Percentiles rank a stretch among this genome's conserved stretches.
Evolutionary conservation across 2,329 filamentous ascomycete species (phyloP).

Genomic region (Diaporthe sp.): DNA sequence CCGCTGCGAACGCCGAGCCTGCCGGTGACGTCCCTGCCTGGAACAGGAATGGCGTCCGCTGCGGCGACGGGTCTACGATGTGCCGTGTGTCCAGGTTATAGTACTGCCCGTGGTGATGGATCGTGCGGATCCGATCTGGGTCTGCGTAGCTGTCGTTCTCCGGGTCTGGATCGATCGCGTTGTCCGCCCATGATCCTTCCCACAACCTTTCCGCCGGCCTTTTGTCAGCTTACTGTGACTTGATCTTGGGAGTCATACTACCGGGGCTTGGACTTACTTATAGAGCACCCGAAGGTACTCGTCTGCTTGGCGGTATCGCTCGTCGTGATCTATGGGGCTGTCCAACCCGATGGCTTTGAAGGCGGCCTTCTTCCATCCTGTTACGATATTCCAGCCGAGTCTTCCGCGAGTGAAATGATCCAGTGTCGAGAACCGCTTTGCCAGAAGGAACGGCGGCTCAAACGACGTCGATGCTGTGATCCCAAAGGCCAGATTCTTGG

Average conservation of each 20-base stretch:
- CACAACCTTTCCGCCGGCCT: slow-evolving; percentile 53
- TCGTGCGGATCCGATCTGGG: slow-evolving; percentile 65
- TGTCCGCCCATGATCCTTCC: slow-evolving; percentile 61
- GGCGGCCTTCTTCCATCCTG: slow-evolving; percentile 71
- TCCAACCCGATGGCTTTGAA: slow-evolving; percentile 71
- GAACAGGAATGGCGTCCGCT: slow-evolving; percentile 65
- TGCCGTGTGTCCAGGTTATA: slow-evolving; percentile 54
- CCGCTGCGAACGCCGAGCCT: slow-evolving; percentile 64
- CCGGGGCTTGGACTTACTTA: slow-evolving; percentile 55
- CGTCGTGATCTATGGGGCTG: slow-evolving; percentile 67
- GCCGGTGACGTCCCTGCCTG: slow-evolving; percentile 69
- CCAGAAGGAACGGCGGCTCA: slow-evolving; percentile 72
- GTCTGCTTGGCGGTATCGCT: slow-evolving; percentile 66
- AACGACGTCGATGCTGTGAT: slow-evolving; percentile 76
- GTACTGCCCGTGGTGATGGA: slow-evolving; percentile 67
- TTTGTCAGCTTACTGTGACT: background rate
- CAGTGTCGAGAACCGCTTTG: slow-evolving; percentile 73
- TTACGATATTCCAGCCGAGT: slow-evolving; percentile 78
- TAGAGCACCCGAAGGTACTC: slow-evolving; percentile 69
- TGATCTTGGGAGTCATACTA: too few species aligned
- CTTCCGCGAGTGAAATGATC: slow-evolving; percentile 74
- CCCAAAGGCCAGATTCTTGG: slow-evolving; percentile 73
- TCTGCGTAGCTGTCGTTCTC: slow-evolving; percentile 65
- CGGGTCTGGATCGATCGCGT: slow-evolving; percentile 61
- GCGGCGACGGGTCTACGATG: slow-evolving; percentile 63